A percentile compares a stretch with the other conserved stretches of the same genome.
Conservation (phyloP, 805 yeast genomes). For the Tetrapisispora pingtungensis region DNA sequence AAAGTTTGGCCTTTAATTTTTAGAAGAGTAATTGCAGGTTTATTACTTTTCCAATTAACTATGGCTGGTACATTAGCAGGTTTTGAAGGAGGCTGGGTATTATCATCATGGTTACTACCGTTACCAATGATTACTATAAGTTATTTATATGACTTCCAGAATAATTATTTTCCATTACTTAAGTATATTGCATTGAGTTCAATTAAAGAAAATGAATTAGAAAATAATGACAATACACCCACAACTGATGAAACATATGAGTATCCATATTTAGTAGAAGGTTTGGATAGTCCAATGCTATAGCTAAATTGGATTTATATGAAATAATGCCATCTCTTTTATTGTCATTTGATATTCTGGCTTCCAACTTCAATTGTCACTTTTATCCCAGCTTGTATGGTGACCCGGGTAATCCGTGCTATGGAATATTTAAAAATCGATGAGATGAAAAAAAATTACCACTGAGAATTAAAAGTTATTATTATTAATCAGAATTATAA, state of each 20-base stretch:
- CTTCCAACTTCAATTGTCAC: neutral
- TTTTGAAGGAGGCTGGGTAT: slow-evolving; percentile 64
- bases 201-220: slow-evolving; percentile 40
- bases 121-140: slow-evolving; percentile 60
- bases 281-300: slow-evolving; percentile 80
- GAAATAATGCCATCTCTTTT: too few species aligned
- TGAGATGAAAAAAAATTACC: neutral
- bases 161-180: slow-evolving; percentile 68
- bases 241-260: slow-evolving; percentile 43
- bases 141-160: slow-evolving; percentile 71
- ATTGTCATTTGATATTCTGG: too few species aligned
- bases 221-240: slow-evolving; percentile 14
- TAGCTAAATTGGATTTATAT: slow-evolving; percentile 17
- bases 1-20: slow-evolving; percentile 90
- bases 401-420: neutral
- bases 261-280: slow-evolving; percentile 61
- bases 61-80: slow-evolving; percentile 84
- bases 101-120: slow-evolving; percentile 66
- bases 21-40: slow-evolving; percentile 71
- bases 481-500: neutral
- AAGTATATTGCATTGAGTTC: slow-evolving; percentile 83
- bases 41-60: slow-evolving; percentile 76
- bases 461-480: neutral
- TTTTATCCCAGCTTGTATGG: neutral
- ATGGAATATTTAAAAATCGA: neutral